Percentiles rank a stretch among this genome's conserved stretches.
phyloP scores from a whole-genome alignment of 2,329 filamentous ascomycete species.

The Trichoderma guizhouense region DNA sequence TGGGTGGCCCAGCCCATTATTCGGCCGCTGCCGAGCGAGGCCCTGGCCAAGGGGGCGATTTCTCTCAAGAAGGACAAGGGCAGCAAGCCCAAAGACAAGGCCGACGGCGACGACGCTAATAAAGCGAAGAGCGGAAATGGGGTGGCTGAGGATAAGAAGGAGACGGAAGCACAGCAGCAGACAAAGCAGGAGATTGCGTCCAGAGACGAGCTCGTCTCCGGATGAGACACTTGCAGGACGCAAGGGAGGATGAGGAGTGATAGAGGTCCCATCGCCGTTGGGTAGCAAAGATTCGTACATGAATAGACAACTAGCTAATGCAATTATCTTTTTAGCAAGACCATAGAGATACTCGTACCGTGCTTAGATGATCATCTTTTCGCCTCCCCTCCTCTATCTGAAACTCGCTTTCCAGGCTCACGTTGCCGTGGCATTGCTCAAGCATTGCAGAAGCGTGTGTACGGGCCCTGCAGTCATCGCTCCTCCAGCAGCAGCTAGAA shows the following conservation, averaged over 20 bases:
- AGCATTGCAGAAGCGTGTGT: neutral
- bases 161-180: neutral
- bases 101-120: constrained; percentile 39
- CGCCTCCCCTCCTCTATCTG: neutral
- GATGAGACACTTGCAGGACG: neutral
- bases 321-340: neutral
- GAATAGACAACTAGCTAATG: constrained; percentile 2
- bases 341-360: neutral
- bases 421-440: neutral
- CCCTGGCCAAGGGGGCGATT: constrained; percentile 75
- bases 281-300: neutral
- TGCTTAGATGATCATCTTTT: neutral
- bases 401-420: neutral
- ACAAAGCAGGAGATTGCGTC: constrained; percentile 20
- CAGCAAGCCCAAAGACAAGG: constrained; percentile 43
- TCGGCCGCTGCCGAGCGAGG: constrained; percentile 81
- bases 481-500: neutral
- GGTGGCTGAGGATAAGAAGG: neutral
- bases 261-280: neutral
- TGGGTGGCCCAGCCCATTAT: constrained; percentile 90
- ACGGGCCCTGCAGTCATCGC: neutral
- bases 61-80: constrained; percentile 72
- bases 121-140: constrained; percentile 27
- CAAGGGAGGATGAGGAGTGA: neutral
- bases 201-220: constrained; percentile 20